Evolutionary conservation across 164 flowering plant genomes (phyloP), one percentile per base, ranked within the genome.

Genomic region (Platanus orientalis): DNA sequence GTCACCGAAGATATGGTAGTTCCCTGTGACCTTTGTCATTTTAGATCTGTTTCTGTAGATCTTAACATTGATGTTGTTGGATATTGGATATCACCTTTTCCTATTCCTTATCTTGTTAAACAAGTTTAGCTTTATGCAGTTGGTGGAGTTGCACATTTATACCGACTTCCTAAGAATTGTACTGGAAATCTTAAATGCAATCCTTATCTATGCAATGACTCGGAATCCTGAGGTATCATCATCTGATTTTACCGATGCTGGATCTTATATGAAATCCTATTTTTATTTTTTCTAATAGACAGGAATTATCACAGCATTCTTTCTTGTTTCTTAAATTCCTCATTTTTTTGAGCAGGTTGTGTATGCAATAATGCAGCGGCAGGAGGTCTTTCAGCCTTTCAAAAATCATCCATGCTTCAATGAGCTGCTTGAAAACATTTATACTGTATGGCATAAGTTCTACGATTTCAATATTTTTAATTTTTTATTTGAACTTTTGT

Each of bases 341-440:
- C n/a, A 28, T 6, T 32, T 23, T 62, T 26, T 64, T 48, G 52
- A 44, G 66, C 81, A 94, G 98, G 94, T 91, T 73, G 86, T 94
- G 30, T 94, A 94, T 76, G 98, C 98, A 40, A 79, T 94, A 70
- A 80, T 94, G 95, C 98, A 94, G 76, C 68, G 93, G 66, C 91
- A 94, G 74, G 98, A 94, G 70, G 90, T 94, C 50, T 90, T 94
- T 73, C 80, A 78, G 70, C 97, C 99, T 53, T 94, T 87, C 86
- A 89, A 76, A 82, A 81, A 71, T 78, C 99, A 91, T 75, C 97
- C 99, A 44, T 92, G 92, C 27, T 94, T 94, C 65, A 82, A 79
- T 63, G 97, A 94, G 76, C 81, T 91, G 68, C 79, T 94, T 64
- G 99, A 94, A 61, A 91, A 94, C 77, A 88, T 94, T 23, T 94